phyloP scores from a whole-genome alignment of 179 eudicot genomes.

The Amaranthus tricolor region DNA sequence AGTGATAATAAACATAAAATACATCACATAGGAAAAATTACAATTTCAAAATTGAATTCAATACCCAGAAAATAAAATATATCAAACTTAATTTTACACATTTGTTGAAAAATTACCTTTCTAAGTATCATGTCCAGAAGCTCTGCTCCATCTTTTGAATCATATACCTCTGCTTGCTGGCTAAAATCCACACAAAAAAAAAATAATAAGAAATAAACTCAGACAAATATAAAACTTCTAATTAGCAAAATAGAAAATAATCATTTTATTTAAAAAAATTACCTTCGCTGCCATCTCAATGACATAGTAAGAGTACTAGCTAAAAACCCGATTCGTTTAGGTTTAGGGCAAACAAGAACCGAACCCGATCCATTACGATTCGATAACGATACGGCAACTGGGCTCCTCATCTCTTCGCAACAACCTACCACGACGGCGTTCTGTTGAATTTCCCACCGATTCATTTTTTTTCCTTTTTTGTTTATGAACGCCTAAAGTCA shows the following conservation, averaged over 20 bases:
- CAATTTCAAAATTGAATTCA: not conserved
- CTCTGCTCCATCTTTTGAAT: constrained; percentile 25
- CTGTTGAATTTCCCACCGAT: constrained; percentile 40
- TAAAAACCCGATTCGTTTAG: constrained; percentile 40
- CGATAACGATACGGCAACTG: constrained; percentile 21
- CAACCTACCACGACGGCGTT: constrained; percentile 31
- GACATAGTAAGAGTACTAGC: constrained; percentile 36
- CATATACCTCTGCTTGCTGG: constrained; percentile 13
- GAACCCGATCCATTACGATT: constrained; percentile 29
- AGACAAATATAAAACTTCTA: too few relatives aligned
- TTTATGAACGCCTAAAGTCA: constrained; percentile 19
- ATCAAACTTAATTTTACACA: too few relatives aligned
- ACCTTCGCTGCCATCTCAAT: constrained; percentile 46
- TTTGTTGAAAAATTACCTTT: constrained; percentile 14
- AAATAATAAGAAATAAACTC: too few relatives aligned
- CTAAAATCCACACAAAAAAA: too few relatives aligned
- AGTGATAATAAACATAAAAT: too few relatives aligned
- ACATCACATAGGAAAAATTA: not conserved
- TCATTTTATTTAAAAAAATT: not conserved
- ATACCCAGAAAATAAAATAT: not conserved
- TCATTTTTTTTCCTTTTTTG: constrained; percentile 26
- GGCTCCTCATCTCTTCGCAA: constrained; percentile 35
- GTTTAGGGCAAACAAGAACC: constrained; percentile 50
- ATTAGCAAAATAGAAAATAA: too few relatives aligned
- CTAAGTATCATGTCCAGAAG: constrained; percentile 22